phyloP scores from a whole-genome alignment of 2,329 filamentous ascomycete species.

The Fusarium foetens region DNA sequence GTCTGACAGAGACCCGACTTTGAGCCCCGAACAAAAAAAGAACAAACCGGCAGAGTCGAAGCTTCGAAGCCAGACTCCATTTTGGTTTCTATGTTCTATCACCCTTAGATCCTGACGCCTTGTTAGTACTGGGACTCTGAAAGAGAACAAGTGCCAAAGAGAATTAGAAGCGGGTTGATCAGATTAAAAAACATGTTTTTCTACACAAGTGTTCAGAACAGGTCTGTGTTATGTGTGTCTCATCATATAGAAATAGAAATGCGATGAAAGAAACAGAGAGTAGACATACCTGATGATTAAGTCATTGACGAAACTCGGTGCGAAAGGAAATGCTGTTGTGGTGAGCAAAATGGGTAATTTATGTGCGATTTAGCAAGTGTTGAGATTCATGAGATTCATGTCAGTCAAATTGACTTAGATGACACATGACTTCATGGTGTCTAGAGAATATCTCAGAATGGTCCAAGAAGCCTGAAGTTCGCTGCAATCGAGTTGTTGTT shows the following conservation, averaged over 20 bases:
- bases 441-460: background rate
- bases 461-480: accelerated
- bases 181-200: constrained; percentile 44
- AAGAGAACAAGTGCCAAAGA: constrained; percentile 11
- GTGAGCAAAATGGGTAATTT: background rate
- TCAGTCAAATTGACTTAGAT: background rate
- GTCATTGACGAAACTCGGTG: background rate
- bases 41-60: constrained; percentile 7
- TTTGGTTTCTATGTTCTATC: constrained; percentile 16
- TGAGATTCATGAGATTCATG: background rate
- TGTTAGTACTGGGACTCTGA: constrained; percentile 25
- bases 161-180: constrained; percentile 30
- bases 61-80: constrained; percentile 18
- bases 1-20: constrained; percentile 2
- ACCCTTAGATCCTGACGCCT: constrained; percentile 3
- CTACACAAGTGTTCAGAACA: constrained; percentile 49
- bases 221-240: constrained; percentile 49
- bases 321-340: background rate
- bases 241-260: constrained; percentile 42
- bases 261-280: background rate
- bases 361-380: background rate
- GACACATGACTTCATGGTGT: background rate
- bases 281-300: constrained; percentile 17
- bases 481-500: background rate
- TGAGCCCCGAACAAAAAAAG: constrained; percentile 12